These are phyloP conservation scores for Colletotrichum cuscutae DNA, from an alignment of 2,329 filamentous ascomycete species.

Conservation along the genomic window DNA sequence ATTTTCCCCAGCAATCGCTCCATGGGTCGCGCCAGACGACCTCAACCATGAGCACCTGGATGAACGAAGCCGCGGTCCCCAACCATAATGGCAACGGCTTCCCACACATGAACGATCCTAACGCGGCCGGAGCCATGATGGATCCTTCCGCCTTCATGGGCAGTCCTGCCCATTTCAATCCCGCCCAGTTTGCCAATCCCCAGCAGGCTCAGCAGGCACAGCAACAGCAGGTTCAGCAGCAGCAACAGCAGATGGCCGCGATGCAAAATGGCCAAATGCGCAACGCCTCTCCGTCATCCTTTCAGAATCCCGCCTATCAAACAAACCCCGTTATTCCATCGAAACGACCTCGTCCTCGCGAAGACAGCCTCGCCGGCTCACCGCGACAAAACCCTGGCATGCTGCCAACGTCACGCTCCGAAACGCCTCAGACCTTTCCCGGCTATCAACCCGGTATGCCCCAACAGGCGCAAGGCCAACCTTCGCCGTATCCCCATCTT, in stretches of 20 bases:
- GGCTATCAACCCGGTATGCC: slow-evolving; percentile 75
- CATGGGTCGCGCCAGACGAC: slow-evolving; percentile 59
- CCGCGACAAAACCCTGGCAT: slow-evolving; percentile 80
- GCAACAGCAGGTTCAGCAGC: slow-evolving; percentile 34
- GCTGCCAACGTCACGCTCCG: slow-evolving; percentile 85
- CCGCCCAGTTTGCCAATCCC: slow-evolving; percentile 63
- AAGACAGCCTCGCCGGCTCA: slow-evolving; percentile 87
- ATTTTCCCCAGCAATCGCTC: slow-evolving; percentile 54
- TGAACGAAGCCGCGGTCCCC: slow-evolving; percentile 75
- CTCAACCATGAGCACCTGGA: slow-evolving; percentile 77
- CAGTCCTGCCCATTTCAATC: slow-evolving; percentile 69
- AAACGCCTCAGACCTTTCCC: slow-evolving; percentile 87
- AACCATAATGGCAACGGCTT: slow-evolving; percentile 78
- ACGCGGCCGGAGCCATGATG: slow-evolving; percentile 68
- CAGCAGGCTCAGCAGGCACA: slow-evolving; percentile 47
- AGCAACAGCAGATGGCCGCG: slow-evolving; percentile 61
- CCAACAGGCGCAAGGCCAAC: slow-evolving; percentile 71
- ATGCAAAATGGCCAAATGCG: slow-evolving; percentile 88
- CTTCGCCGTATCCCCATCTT: slow-evolving; percentile 82
- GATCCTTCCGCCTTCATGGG: slow-evolving; percentile 73
- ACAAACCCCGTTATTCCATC: slow-evolving; percentile 89
- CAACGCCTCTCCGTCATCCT: slow-evolving; percentile 79
- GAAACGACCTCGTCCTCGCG: slow-evolving; percentile 83
- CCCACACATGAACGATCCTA: slow-evolving; percentile 71
- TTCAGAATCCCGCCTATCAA: slow-evolving; percentile 82